Conservation (phyloP, 352 stramenopile genomes). For the Phytopythium litorale region DNA sequence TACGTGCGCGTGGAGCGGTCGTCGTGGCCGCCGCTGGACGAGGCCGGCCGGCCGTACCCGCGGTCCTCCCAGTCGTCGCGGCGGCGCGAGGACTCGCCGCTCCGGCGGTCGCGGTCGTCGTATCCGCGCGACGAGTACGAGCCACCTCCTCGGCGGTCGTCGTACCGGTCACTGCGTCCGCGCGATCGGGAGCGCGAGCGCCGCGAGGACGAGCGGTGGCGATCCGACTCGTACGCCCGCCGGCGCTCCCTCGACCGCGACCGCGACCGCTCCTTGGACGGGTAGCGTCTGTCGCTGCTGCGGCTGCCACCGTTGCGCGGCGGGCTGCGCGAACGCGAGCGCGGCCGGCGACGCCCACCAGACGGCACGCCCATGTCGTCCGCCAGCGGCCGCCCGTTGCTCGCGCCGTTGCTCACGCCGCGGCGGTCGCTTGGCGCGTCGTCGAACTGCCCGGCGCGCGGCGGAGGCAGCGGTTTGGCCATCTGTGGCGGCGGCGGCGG, state of each 20-base stretch:
- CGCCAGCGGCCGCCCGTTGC: conserved; percentile 1
- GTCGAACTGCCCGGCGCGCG: conserved; percentile 61
- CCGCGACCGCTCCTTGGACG: conserved; percentile 17
- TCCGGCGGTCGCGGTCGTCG: conserved; percentile 14
- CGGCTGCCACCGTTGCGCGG: conserved; percentile 13
- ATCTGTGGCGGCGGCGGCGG: background rate
- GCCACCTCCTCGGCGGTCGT: conserved; percentile 8
- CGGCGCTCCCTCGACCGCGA: conserved; percentile 22
- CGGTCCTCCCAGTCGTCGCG: conserved; percentile 34
- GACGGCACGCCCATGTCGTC: conserved; percentile 18
- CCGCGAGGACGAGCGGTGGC: background rate
- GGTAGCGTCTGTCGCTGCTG: conserved; percentile 9
- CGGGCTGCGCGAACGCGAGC: conserved; percentile 16
- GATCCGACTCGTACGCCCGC: conserved; percentile 3
- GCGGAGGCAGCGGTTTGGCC: conserved; percentile 16
- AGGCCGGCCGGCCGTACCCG: conserved; percentile 31
- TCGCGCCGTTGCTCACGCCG: background rate
- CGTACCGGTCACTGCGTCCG: conserved; percentile 7
- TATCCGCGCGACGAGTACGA: conserved; percentile 7
- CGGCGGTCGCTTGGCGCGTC: conserved; percentile 34
- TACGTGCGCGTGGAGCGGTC: conserved; percentile 55
- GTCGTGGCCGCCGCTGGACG: conserved; percentile 38
- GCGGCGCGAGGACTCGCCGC: conserved; percentile 14
- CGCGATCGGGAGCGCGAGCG: conserved; percentile 26
- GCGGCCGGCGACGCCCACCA: background rate